Percentiles rank a stretch among this genome's conserved stretches.
phyloP scores from a whole-genome alignment of 805 yeast genomes.

The Peterozyma toletana region DNA sequence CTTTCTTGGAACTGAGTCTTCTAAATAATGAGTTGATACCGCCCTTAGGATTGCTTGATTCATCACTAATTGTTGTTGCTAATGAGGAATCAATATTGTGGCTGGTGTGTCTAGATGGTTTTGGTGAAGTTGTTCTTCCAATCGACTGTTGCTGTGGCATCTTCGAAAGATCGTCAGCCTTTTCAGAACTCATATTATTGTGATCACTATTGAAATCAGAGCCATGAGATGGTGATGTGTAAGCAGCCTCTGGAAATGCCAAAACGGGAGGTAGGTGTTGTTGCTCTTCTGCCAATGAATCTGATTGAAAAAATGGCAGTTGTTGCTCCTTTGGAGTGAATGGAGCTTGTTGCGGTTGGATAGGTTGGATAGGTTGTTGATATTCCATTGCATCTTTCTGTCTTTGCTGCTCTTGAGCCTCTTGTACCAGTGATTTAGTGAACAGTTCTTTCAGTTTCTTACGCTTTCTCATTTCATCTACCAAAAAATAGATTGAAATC shows the following conservation, averaged over 20 bases:
- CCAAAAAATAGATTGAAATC: conserved; percentile 78
- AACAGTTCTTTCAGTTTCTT: conserved; percentile 53
- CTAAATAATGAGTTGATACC: conserved; percentile 19
- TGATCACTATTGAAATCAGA: too few species aligned
- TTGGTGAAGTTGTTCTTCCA: too few species aligned
- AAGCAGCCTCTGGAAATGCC: conserved; percentile 33
- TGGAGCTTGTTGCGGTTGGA: conserved; percentile 8
- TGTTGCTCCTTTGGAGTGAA: conserved; percentile 3
- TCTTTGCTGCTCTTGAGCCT: conserved; percentile 4
- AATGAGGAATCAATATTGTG: conserved; percentile 2
- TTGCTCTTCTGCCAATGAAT: conserved; percentile 2
- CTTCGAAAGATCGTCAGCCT: conserved; percentile 4
- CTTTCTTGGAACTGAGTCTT: conserved; percentile 23
- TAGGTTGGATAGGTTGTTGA: conserved; percentile 9
- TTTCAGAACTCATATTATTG: conserved; percentile 10
- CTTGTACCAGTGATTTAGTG: conserved; percentile 18
- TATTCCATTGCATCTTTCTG: conserved; percentile 9
- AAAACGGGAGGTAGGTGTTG: conserved; percentile 15
- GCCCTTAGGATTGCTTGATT: not conserved
- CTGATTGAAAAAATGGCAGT: conserved; percentile 5
- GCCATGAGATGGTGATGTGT: conserved; percentile 23
- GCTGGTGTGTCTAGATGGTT: too few species aligned
- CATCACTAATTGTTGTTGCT: not conserved
- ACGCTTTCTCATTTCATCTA: conserved; percentile 74
- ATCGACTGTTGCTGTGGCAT: conserved; percentile 6